These are phyloP conservation scores for Ramularia endophylla DNA, from an alignment of 2,329 filamentous ascomycete genomes.

Conservation along the genomic window DNA sequence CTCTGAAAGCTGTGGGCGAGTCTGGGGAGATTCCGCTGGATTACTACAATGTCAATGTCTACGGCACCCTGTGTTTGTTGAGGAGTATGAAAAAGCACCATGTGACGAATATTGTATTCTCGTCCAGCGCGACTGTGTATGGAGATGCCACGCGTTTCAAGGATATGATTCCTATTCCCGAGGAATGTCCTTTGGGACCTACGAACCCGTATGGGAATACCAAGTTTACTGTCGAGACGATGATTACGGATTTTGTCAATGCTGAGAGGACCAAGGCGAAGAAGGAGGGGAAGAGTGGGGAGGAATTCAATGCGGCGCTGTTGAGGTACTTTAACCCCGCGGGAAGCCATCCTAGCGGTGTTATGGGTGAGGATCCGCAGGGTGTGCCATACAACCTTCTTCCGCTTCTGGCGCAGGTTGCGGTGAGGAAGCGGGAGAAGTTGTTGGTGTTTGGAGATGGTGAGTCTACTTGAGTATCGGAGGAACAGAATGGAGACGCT, in stretches of 20 bases:
- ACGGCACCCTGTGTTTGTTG: slow-evolving; percentile 82
- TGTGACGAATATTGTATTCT: slow-evolving; percentile 97
- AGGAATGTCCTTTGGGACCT: slow-evolving; percentile 89
- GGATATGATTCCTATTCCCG: slow-evolving; percentile 98
- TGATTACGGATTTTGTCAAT: slow-evolving; percentile 86
- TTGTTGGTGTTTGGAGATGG: slow-evolving; percentile 90
- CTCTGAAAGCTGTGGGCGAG: slow-evolving; percentile 96
- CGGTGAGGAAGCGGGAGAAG: slow-evolving; percentile 90
- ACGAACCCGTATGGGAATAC: slow-evolving; percentile 98
- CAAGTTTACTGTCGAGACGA: slow-evolving; percentile 83
- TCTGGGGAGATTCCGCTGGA: slow-evolving; percentile 89
- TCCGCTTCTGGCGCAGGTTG: slow-evolving; percentile 89
- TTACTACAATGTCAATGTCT: slow-evolving; percentile 97
- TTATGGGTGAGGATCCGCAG: slow-evolving; percentile 98
- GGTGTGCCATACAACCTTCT: slow-evolving; percentile 95
- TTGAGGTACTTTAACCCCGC: slow-evolving; percentile 98
- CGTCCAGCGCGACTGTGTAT: slow-evolving; percentile 95
- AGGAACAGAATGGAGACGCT: slow-evolving; percentile 7
- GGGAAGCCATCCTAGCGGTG: slow-evolving; percentile 85
- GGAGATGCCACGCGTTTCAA: slow-evolving; percentile 93
- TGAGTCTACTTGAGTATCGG: slow-evolving; percentile 40
- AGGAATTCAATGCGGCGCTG: slow-evolving; percentile 88
- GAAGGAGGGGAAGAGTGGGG: slow-evolving; percentile 70
- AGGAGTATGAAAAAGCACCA: slow-evolving; percentile 82
- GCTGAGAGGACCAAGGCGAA: slow-evolving; percentile 76